Evolutionary conservation across 306 rosid species (phyloP), one percentile per base, ranked within the genome.

Genomic region (Dryas octopetala): DNA sequence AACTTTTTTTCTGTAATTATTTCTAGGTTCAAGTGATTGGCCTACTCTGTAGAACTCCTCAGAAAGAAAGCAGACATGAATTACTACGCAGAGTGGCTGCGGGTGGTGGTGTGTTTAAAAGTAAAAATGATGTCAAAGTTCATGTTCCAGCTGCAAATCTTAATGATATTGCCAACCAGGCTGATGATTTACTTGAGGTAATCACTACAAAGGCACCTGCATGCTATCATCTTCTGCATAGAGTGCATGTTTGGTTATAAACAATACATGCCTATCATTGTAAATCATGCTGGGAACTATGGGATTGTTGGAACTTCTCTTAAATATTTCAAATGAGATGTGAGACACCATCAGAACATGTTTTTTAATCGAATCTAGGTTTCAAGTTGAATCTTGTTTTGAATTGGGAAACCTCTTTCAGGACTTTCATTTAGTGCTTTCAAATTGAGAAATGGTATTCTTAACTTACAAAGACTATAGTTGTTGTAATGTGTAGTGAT

Each of bases 171-270:
- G 97, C 97, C 53, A 94, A 94, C 81, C 98, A 94, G 80, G 96
- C 98, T 58, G 98, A 94, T 87, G 98, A 94, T 82, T 76, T 94
- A 62, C 81, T 94, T 48, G 98, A 94, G 98, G 98, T 94, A 88
- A 71, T 71, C 63, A 40, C 74, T 4, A 59, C 3, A 70, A 74
- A 68, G 19, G 38, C 44, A 48, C 41, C 65, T 77, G 62, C 67
- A 59, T 70, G 74, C 48, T 65, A 48, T 76, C 13, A 70, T 59
- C 49, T 69, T n/a, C 45, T 26, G 48, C 41, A 51, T 51, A 51
- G 57, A 4, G 40, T 40, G 2, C 5, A 15, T 49, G 4, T 52
- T 16, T 10, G 64, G 15, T 43, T 2, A 40, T 38, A 38, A 19
- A 38, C 6, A 19, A 40, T 19, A 26, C 32, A 5, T 28, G 45